Evolutionary conservation across 345 rosid genomes (phyloP), one percentile per base, ranked within the genome.

Genomic region (Kandelia obovata): DNA sequence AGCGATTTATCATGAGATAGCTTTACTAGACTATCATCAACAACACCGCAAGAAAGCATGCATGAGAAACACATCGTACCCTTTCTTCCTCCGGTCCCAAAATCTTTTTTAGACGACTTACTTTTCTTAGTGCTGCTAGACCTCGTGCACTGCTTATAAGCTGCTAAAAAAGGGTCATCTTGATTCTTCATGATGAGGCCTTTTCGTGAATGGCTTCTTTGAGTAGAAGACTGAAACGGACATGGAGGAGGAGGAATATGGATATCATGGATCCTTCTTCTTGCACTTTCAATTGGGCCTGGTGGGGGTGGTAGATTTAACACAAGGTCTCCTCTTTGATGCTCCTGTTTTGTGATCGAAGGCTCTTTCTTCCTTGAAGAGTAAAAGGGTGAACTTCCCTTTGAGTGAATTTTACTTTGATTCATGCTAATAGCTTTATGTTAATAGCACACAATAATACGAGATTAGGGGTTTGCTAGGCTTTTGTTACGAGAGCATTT

Each of bases 81-180:
- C 62, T 71, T 67, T 39, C 64, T 76, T 61, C 72, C 46, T 26
- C 72, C 17, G 61, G 43, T 65, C 68, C 63, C 53, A 23, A 37
- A 55, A 15, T 28, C 11, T 0, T 39, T 61, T 49, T 58, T 72
- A 3, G 66, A 61, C 69, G 25, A 4, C 73, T 65, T 76, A 32
- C 57, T 58, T 63, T 46, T 71, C 27, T 16, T 61, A 6, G 66
- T 51, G 62, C 68, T 55, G 65, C 72, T 76, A 28, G 83, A 80
- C 68, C 70, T 76, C 46, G 83, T 83, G 72, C 86, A 83, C 82
- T 81, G 82, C 63, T 70, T 75, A 32, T 72, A 85, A 49, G 89
- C 89, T 5, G 82, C 83, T 15, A 79, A 62, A 63, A 85, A 85
- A 1, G 89, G 89, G 58, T 85, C 89, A 21, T 75, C 81, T 6